Evolutionary conservation across 2,329 filamentous ascomycete species (phyloP).

Genomic region (Ilyonectria sp.): DNA sequence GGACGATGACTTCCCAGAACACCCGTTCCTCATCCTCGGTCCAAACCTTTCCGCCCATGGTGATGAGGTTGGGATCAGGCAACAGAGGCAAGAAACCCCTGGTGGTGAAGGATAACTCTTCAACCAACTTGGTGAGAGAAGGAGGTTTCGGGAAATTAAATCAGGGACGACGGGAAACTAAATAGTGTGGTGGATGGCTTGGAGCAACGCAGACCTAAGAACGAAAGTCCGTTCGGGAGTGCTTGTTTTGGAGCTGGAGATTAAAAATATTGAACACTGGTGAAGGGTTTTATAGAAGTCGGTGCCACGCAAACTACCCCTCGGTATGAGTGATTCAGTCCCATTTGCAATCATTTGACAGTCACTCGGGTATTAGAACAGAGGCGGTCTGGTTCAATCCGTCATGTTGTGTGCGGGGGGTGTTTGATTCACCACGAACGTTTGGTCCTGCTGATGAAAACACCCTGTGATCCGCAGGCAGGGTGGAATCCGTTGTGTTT

Average conservation of each 20-base stretch:
- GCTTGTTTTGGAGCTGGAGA: background rate
- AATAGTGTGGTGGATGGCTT: background rate
- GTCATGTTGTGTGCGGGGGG: background rate
- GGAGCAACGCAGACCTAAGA: background rate
- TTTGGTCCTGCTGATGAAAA: conserved; percentile 1
- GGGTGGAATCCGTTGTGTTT: background rate
- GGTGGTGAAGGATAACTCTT: background rate
- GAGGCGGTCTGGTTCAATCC: background rate
- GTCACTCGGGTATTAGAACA: conserved; percentile 6
- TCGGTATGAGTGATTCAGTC: conserved; percentile 46
- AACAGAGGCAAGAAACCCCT: background rate
- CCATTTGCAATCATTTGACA: conserved; percentile 3
- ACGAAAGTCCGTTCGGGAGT: conserved; percentile 3
- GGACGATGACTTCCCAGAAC: conserved; percentile 63
- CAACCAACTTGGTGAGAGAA: background rate
- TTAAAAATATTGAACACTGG: background rate
- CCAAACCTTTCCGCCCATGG: conserved; percentile 69
- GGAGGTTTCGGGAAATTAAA: conserved; percentile 2
- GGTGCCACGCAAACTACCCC: conserved; percentile 4
- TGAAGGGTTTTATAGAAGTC: conserved; percentile 38
- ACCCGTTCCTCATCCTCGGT: conserved; percentile 62
- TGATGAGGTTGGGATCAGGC: conserved; percentile 23
- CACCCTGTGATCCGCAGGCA: background rate
- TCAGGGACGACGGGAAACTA: background rate
- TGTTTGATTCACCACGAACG: conserved; percentile 21